Evolutionary conservation across 257 asterid species (phyloP), one percentile per base, ranked within the genome.

Genomic region (Nicotiana tomentosiformis): DNA sequence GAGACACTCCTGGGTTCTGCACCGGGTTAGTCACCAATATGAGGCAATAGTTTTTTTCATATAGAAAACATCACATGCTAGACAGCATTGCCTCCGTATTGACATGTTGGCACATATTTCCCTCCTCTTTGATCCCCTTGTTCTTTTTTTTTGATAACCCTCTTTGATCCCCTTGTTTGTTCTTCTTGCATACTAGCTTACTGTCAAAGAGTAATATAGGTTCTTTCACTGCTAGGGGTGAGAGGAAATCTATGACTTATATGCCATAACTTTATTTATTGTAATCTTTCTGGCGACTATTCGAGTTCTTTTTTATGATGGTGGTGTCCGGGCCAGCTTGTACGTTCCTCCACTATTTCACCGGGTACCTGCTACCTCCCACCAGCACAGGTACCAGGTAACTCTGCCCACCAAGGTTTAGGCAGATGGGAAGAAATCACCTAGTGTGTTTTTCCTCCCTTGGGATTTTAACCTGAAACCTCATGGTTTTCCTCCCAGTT

Each of bases 1-100:
- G 88, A 90, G 92, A 68, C 81, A 94, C 85, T 80, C 90, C 84
- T 94, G 96, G 96, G 81, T 91, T 39, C 84, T 91, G 77, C 97
- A 92, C 84, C 91, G 94, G 93, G 98, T 94, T 74, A 89, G 92
- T 90, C 80, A 74, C 58, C 76, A 67, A 68, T 79, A 74, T 84
- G 15, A 39, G 43, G 37, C 46, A 56, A 20, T 77, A 32, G 57
- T 8, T 43, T 8, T 32, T 23, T 65, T 61, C 51, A 56, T 81
- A 5, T 5, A 78, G 81, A 61, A 82, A 65, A 18, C 23, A 58
- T 74, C 55, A 70, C 58, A 56, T 77, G 8, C 64, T 74, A 74
- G 64, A 74, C 26, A 49, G 26, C 64, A 14, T 49, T 17, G 10
- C 10, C 62, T 51, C 64, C 43, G 29, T 80, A 80, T 62, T n/a